Base-by-base conservation (phyloP, 441 rosid genomes). In the Mallotus repandus region DNA sequence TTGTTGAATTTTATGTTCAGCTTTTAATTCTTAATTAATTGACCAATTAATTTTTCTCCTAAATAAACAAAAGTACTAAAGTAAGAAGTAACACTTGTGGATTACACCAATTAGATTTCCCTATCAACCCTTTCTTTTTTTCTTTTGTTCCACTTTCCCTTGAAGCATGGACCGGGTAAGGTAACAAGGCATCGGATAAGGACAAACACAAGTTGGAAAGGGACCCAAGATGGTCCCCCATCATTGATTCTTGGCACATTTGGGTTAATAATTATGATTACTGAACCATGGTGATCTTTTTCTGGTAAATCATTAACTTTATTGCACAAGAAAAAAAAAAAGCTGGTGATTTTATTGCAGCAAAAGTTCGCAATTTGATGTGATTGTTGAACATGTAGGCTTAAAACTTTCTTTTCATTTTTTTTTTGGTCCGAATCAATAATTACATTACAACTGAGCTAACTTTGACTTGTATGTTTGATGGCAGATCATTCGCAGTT, bases 401-500 rank as follows among this genome's bases (percentile, higher is more conserved):
- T 25, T 25, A 25, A 25, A 25, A 2, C 29, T 25, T 25, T 25
- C 29, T 25, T 25, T 25, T 25, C 29, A 25, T 25, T 1, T 25
- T 25, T 25, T 25, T 25, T 25, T 25, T 25, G 1, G 29, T 25
- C 29, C 1, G 29, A 25, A 2, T 25, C 29, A 25, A 25, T 25
- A 25, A 25, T 25, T 25, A 25, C 29, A 55, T n/a, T 55, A 55
- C 59, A 7, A 55, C 25, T 2, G 12, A 7, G 2, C 14, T 48
- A 7, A 9, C 14, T 48, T 48, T 7, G 1, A 48, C 52, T 61
- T 55, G 77, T 62, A 53, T 69, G 43, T 13, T 63, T 54, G 48
- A 64, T 70, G 77, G 76, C 88, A 94, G 98, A 57, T 91, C 96
- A 29, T 89, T 94, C 77, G 97, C 93, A 0, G 98, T 89, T 14